These are phyloP conservation scores for Plantago major DNA, from an alignment of 257 asterid species.

Conservation along the genomic window DNA sequence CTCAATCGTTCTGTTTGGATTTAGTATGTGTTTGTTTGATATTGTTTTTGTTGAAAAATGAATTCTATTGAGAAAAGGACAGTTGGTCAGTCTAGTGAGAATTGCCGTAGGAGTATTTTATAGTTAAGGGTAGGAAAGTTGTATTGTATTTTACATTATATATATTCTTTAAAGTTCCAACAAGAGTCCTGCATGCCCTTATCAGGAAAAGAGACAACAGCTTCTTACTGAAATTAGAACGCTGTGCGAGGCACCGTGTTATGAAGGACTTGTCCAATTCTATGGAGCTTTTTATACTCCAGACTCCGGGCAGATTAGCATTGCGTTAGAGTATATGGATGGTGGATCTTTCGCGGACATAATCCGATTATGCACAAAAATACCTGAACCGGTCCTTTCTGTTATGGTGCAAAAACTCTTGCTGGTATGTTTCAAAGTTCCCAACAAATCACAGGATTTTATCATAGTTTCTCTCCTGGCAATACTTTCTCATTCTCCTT, in stretches of 20 bases:
- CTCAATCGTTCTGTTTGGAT: no score
- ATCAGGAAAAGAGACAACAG: slow-evolving; percentile 95
- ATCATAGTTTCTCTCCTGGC: not conserved
- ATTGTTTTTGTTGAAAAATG: no score
- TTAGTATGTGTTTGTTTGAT: no score
- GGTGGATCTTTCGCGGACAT: slow-evolving; percentile 98
- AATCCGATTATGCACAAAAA: slow-evolving; percentile 47
- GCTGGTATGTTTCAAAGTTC: slow-evolving; percentile 42
- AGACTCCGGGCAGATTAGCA: slow-evolving; percentile 96
- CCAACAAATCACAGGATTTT: not conserved
- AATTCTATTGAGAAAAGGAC: not conserved
- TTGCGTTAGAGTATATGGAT: slow-evolving; percentile 96
- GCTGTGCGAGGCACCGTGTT: slow-evolving; percentile 91
- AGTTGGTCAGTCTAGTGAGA: not conserved
- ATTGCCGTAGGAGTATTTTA: not conserved
- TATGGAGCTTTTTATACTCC: slow-evolving; percentile 97
- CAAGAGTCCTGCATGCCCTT: slow-evolving; percentile 16
- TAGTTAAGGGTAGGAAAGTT: not conserved
- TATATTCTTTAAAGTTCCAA: not conserved
- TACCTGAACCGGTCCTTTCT: slow-evolving; percentile 84
- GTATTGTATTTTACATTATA: not conserved
- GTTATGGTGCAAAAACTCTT: slow-evolving; percentile 81
- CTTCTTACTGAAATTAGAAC: slow-evolving; percentile 95
- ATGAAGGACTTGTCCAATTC: slow-evolving; percentile 85
- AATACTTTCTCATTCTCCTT: slow-evolving; percentile 2